A percentile compares a stretch with the other conserved stretches of the same genome.
phyloP scores from a whole-genome alignment of 768 basidiomycete genomes.

The Coprinellus aureogranulatus region DNA sequence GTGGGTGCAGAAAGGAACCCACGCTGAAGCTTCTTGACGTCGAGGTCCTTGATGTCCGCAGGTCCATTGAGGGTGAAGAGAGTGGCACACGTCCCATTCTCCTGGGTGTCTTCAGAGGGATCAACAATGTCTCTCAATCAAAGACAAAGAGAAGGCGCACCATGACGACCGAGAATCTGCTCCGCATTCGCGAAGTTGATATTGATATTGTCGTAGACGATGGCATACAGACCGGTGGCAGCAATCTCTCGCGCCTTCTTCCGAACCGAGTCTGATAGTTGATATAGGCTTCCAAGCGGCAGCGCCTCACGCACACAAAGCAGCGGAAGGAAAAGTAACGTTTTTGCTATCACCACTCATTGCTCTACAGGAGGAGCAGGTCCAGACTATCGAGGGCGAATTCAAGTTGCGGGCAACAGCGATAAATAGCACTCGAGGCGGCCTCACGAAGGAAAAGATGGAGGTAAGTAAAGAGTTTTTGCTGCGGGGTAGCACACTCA shows the following conservation, averaged over 20 bases:
- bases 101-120: conserved; percentile 24
- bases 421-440: conserved; percentile 29
- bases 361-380: conserved; percentile 34
- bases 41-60: conserved; percentile 23
- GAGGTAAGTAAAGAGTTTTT: too few relatives aligned
- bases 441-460: conserved; percentile 23
- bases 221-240: conserved; percentile 12
- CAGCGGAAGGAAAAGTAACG: conserved; percentile 27
- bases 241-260: conserved; percentile 18
- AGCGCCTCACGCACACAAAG: conserved; percentile 30
- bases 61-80: conserved; percentile 22
- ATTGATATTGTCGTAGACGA: conserved; percentile 40
- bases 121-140: not conserved
- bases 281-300: conserved; percentile 27
- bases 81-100: conserved; percentile 39
- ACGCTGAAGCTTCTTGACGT: conserved; percentile 15
- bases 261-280: conserved; percentile 23
- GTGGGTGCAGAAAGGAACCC: conserved; percentile 21
- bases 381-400: conserved; percentile 13
- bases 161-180: conserved; percentile 29
- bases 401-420: conserved; percentile 29
- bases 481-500: too few relatives aligned
- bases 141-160: conserved; percentile 15
- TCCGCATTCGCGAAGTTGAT: conserved; percentile 25
- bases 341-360: conserved; percentile 39